Evolutionary conservation across 1,284 basidiomycete species (phyloP).

Genomic region (Fistulinella cinereoalba): DNA sequence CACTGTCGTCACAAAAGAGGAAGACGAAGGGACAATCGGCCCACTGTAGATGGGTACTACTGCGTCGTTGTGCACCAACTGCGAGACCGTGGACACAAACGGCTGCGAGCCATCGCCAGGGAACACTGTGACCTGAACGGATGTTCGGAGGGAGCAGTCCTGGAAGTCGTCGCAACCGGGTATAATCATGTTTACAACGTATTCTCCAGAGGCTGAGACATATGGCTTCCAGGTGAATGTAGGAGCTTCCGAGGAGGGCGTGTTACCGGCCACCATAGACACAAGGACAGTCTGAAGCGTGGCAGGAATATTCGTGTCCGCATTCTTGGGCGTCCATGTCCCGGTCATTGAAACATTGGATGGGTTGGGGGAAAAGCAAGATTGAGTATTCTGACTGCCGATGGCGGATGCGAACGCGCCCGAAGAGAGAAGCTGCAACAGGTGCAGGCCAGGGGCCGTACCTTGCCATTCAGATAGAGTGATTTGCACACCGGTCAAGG

Average conservation of each 20-base stretch:
- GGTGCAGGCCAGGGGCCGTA: slow-evolving; percentile 76
- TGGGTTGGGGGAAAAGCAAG: slow-evolving; percentile 72
- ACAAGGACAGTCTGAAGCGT: slow-evolving; percentile 77
- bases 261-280: slow-evolving; percentile 65
- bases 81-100: slow-evolving; percentile 66
- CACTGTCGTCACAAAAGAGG: slow-evolving; percentile 73
- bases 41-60: slow-evolving; percentile 75
- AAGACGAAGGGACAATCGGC: slow-evolving; percentile 70
- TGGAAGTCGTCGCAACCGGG: slow-evolving; percentile 84
- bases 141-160: slow-evolving; percentile 80
- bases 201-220: slow-evolving; percentile 83
- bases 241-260: slow-evolving; percentile 57
- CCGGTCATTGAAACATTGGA: slow-evolving; percentile 67
- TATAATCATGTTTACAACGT: slow-evolving; percentile 80
- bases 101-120: slow-evolving; percentile 67
- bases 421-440: slow-evolving; percentile 87
- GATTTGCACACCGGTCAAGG: slow-evolving; percentile 82
- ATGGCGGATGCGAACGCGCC: slow-evolving; percentile 84
- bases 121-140: slow-evolving; percentile 81
- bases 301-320: slow-evolving; percentile 71
- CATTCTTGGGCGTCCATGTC: slow-evolving; percentile 63
- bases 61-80: slow-evolving; percentile 69
- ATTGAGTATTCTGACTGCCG: slow-evolving; percentile 55
- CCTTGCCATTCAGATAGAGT: slow-evolving; percentile 79
- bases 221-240: slow-evolving; percentile 89